Conservation (phyloP, 1,284 basidiomycete species). For the Ganoderma boninense region DNA sequence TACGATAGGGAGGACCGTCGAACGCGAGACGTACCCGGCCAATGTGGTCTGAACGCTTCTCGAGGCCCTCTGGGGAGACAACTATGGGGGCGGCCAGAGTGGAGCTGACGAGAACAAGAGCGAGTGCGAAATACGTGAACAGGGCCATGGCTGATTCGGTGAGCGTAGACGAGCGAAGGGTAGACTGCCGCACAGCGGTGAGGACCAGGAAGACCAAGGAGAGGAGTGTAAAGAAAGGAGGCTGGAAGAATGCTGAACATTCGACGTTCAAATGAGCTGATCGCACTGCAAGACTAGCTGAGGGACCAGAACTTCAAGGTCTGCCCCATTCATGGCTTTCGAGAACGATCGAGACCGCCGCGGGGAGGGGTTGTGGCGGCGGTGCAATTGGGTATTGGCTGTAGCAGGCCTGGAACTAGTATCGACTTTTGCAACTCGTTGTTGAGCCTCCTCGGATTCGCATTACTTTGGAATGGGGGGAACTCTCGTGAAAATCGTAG, state of each 20-base stretch:
- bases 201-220: neutral
- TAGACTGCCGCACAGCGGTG: constrained; percentile 24
- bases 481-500: no score
- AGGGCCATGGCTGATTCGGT: constrained; percentile 16
- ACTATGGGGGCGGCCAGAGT: constrained; percentile 55
- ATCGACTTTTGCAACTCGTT: no score
- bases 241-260: constrained; percentile 24
- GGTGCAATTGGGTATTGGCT: neutral
- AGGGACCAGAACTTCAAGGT: neutral
- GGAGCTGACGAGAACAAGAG: constrained; percentile 49
- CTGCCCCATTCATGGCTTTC: constrained; percentile 2
- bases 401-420: no score
- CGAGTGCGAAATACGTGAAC: constrained; percentile 25
- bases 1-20: neutral
- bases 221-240: constrained; percentile 3
- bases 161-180: neutral
- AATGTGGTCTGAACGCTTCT: constrained; percentile 53
- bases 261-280: constrained; percentile 31
- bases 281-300: constrained; percentile 29
- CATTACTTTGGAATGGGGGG: no score
- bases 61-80: constrained; percentile 46
- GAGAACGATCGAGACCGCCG: neutral
- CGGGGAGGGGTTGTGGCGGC: neutral
- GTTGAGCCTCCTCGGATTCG: no score
- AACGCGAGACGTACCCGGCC: constrained; percentile 48